Conservation (phyloP, 2,329 filamentous ascomycete genomes). For the Sarocladium kiliense region DNA sequence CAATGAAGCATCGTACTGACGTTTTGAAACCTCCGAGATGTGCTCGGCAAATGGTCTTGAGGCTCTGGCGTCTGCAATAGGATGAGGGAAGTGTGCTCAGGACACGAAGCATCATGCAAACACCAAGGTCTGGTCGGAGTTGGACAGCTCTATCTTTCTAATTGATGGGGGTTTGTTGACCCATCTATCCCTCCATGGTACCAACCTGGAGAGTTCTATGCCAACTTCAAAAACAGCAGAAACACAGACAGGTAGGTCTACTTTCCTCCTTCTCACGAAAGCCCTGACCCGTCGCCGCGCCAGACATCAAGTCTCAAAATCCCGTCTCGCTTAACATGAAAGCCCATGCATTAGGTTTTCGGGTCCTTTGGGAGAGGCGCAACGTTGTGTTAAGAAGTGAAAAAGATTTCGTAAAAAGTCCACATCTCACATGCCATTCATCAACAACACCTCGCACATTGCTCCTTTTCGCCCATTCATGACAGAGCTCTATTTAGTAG, state of each 20-base stretch:
- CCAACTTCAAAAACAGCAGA: neutral
- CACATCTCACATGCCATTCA: slow-evolving; percentile 5
- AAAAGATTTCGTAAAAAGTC: neutral
- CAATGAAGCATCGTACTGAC: too few species aligned
- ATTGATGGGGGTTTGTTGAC: neutral
- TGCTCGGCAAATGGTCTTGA: too few species aligned
- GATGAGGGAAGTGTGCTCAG: too few species aligned
- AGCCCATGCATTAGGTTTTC: neutral
- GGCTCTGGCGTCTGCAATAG: too few species aligned
- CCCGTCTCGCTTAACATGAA: neutral
- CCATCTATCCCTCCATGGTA: neutral
- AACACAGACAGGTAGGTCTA: neutral
- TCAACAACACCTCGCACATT: neutral
- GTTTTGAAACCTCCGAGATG: too few species aligned
- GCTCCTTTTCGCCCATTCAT: neutral
- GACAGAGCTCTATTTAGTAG: slow-evolving; percentile 22
- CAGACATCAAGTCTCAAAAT: neutral
- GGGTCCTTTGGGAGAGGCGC: neutral
- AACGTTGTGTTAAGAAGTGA: neutral
- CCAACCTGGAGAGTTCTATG: neutral
- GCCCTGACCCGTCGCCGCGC: neutral
- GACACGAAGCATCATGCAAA: neutral
- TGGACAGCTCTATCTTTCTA: slow-evolving; percentile 1
- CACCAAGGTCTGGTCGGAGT: neutral
- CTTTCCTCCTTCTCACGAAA: neutral